Evolutionary conservation across 495 filamentous ascomycete species (phyloP).

Genomic region (Penicillium pulvis): DNA sequence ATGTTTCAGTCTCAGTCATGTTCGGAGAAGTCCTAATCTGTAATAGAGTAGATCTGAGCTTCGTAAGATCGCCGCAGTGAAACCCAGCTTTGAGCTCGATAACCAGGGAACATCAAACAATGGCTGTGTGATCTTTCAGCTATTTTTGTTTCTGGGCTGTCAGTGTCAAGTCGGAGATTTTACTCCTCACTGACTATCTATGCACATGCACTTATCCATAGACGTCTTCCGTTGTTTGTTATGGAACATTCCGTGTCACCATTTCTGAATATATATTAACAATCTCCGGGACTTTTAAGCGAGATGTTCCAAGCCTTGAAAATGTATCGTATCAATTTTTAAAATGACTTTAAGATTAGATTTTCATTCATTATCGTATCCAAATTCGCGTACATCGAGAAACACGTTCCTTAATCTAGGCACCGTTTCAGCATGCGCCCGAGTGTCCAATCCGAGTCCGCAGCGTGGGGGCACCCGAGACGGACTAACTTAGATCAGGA

Average conservation of each 20-base stretch:
- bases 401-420: not conserved
- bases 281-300: too few species aligned
- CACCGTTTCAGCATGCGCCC: slow-evolving; percentile 19
- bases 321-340: too few species aligned
- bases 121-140: not conserved
- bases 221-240: too few species aligned
- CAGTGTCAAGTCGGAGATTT: not conserved
- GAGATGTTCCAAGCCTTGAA: too few species aligned
- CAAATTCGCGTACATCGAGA: not conserved
- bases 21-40: not conserved
- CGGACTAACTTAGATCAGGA: slow-evolving; percentile 13
- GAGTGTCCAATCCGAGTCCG: slow-evolving; percentile 15
- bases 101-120: not conserved
- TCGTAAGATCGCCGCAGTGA: not conserved
- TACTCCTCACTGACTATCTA: not conserved
- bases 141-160: not conserved
- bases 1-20: slow-evolving; percentile 6
- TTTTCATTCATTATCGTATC: not conserved
- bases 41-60: not conserved
- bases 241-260: too few species aligned
- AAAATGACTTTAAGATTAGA: not conserved
- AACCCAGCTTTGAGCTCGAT: not conserved
- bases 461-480: slow-evolving; percentile 21
- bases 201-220: too few species aligned
- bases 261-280: too few species aligned